Evolutionary conservation across 306 rosid genomes (phyloP).

Genomic region (Cucumis melo): DNA sequence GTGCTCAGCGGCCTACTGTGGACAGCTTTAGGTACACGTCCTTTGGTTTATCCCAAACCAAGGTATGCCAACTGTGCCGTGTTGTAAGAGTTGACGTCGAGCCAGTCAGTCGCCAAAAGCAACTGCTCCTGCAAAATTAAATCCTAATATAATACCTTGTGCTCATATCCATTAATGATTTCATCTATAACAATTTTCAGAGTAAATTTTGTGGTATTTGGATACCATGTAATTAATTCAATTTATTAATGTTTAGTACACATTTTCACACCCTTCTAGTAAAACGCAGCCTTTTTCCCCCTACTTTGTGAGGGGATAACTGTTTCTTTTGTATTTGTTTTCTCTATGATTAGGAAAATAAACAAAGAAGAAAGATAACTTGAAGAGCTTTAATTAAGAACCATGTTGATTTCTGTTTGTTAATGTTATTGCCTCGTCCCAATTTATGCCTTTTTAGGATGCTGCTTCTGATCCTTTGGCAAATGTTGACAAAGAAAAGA

Average conservation of each 20-base stretch:
- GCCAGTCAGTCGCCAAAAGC: not conserved
- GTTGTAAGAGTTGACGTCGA: not conserved
- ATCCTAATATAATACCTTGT: not conserved
- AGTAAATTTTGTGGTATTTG: not conserved
- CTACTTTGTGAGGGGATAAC: not conserved
- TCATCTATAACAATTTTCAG: not conserved
- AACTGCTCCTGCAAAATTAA: not conserved
- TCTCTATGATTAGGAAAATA: not conserved
- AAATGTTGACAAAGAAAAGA: conserved; percentile 47
- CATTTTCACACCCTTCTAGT: not conserved
- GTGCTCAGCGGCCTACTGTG: conserved; percentile 70
- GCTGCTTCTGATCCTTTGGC: conserved; percentile 68
- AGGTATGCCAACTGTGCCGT: conserved; percentile 35
- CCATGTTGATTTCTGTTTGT: not conserved
- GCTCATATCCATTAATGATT: not conserved
- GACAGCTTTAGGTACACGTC: conserved; percentile 94
- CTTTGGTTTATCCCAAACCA: conserved; percentile 52
- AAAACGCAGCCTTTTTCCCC: not conserved
- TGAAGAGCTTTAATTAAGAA: not conserved
- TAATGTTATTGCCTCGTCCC: not conserved
- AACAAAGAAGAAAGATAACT: not conserved
- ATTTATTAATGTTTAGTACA: not conserved
- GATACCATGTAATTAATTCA: not conserved
- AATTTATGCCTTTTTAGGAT: conserved; percentile 31
- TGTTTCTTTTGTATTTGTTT: not conserved